Conservation (phyloP, 441 rosid genomes). For the Sinapis alba region DNA sequence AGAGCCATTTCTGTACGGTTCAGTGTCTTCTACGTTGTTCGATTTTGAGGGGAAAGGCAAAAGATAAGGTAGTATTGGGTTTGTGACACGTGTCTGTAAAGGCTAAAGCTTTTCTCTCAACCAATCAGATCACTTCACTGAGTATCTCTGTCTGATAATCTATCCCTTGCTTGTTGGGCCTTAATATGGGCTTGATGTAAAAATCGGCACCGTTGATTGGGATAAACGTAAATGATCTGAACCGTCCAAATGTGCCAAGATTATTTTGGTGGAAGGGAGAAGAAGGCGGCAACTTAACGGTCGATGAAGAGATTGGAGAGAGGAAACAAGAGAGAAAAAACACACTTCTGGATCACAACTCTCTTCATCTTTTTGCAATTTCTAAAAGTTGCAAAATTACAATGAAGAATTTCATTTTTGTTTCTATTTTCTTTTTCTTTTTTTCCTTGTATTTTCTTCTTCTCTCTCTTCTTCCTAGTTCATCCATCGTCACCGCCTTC, state of each 20-base stretch:
- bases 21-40: conserved; percentile 13
- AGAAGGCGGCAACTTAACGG: conserved; percentile 42
- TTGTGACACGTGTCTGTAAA: conserved; percentile 39
- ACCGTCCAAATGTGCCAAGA: conserved; percentile 7
- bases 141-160: not conserved
- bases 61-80: conserved; percentile 27
- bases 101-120: conserved; percentile 15
- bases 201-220: conserved; percentile 4
- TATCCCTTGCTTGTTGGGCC: conserved; percentile 9
- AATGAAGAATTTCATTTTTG: conserved; percentile 29
- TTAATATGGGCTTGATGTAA: conserved; percentile 14
- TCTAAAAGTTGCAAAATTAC: conserved; percentile 26
- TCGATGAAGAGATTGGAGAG: conserved; percentile 3
- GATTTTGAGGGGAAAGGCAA: conserved; percentile 18
- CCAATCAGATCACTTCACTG: conserved; percentile 46
- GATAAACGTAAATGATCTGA: conserved; percentile 8
- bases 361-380: conserved; percentile 31
- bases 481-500: conserved; percentile 4
- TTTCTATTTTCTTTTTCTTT: conserved; percentile 26
- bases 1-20: conserved; percentile 52
- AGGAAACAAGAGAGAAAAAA: not conserved
- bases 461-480: conserved; percentile 11
- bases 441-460: conserved; percentile 31
- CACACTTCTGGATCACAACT: conserved; percentile 33
- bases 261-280: conserved; percentile 38